Conservation (phyloP, 495 filamentous ascomycete species). For the Aspergillus coremiiformis region DNA sequence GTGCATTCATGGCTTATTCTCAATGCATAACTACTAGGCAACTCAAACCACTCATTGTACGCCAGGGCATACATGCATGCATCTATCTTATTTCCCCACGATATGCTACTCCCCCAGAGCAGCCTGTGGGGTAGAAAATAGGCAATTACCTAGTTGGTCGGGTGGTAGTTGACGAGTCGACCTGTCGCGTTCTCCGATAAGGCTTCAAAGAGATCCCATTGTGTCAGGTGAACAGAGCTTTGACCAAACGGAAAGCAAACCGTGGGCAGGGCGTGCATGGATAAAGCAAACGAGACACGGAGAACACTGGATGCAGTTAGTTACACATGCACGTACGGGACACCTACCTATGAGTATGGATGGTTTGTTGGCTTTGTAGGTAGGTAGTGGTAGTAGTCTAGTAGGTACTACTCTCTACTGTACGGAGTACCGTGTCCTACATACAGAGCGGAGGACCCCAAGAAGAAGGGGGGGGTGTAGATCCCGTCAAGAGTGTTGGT, state of each 20-base stretch:
- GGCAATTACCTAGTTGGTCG: too few species aligned
- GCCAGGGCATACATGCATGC: neutral
- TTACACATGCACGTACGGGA: neutral
- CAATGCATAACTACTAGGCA: neutral
- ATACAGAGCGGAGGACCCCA: too few species aligned
- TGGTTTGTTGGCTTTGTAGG: too few species aligned
- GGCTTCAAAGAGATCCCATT: neutral
- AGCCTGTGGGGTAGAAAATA: too few species aligned
- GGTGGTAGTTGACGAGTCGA: neutral
- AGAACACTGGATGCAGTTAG: neutral
- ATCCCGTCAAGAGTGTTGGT: conserved; percentile 3
- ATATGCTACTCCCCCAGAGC: too few species aligned
- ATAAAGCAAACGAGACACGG: neutral
- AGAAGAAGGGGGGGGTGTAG: neutral
- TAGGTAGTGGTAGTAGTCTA: too few species aligned
- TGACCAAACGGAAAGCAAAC: neutral
- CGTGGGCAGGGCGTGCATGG: neutral
- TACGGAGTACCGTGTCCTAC: too few species aligned
- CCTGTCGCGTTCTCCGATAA: neutral
- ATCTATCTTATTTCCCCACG: too few species aligned
- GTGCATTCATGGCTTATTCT: neutral
- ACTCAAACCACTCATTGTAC: neutral
- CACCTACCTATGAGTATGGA: too few species aligned
- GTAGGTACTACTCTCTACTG: too few species aligned
- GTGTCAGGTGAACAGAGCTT: neutral